Conservation (phyloP, 2,329 filamentous ascomycete species). For the Paecilomyces sp. region DNA sequence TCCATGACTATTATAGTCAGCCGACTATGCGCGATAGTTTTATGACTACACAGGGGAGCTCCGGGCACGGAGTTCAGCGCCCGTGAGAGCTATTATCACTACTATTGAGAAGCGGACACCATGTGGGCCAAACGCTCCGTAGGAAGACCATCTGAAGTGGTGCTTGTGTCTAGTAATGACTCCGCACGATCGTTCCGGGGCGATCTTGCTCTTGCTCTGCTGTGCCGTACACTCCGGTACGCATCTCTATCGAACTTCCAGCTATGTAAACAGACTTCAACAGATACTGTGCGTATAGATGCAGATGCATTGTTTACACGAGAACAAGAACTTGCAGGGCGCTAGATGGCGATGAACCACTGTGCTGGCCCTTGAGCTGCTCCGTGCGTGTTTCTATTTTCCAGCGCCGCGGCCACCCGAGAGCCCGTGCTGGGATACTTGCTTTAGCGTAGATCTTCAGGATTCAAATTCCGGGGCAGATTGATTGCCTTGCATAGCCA, state of each 20-base stretch:
- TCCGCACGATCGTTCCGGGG: background rate
- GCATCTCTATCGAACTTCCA: background rate
- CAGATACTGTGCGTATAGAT: background rate
- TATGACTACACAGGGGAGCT: background rate
- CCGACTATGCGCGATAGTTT: background rate
- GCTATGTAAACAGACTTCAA: background rate
- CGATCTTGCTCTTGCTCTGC: background rate
- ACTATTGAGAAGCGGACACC: background rate
- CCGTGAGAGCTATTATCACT: background rate
- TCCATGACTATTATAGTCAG: background rate
- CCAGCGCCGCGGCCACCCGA: background rate
- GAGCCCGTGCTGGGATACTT: background rate
- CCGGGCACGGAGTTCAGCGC: background rate
- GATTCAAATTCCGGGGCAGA: constrained; percentile 1
- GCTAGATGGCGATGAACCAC: background rate
- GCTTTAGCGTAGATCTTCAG: background rate
- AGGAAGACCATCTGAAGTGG: background rate
- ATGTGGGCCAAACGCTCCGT: background rate
- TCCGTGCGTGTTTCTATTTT: background rate
- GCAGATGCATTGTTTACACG: background rate
- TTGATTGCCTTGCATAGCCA: background rate
- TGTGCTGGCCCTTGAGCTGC: background rate
- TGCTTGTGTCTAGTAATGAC: background rate
- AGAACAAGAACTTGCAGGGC: background rate
- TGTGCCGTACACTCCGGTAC: background rate